Base-by-base conservation (phyloP, 306 rosid species). In the Rosa lucieae region DNA sequence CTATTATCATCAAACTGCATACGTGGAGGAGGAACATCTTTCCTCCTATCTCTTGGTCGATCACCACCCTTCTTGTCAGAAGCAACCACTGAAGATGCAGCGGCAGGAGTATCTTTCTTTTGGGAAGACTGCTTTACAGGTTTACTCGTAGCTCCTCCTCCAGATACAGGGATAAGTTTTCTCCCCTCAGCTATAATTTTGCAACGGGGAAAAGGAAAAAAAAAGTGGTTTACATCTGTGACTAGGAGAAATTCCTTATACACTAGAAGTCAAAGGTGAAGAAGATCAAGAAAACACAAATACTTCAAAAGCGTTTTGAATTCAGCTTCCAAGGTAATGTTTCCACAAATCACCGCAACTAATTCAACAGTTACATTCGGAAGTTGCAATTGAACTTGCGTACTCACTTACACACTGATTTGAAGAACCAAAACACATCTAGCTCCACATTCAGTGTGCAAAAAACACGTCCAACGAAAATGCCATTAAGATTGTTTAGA, bases 1-100 rank as follows among this genome's bases (percentile, higher is more conserved):
- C 10, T 85, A 81, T 85, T 86, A 79, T 89, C 96, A 78, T 92
- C 98, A 87, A 82, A 92, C 85, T 94, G 98, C 97, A 89, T 82
- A 37, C 89, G 92, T 1, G 94, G 97, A 86, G 88, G 83, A 86
- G 92, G 97, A 48, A 72, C 89, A 75, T 94, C 98, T n/a, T n/a
- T n/a, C n/a, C n/a, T n/a, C n/a, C n/a, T n/a, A 63, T 92, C 98
- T 15, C 73, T 75, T 21, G 82, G 71, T 66, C 87, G 90, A 80
- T 89, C 90, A 26, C 86, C 85, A 23, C 92, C 86, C 68, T 87
- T 94, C 87, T 86, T 94, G 23, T 90, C 93, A 70, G 82, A 68
- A 76, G 88, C 70, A 63, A 66, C 80, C 66, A 78, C 87, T 18
- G 91, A 77, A 75, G 88, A 56, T 10, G 73, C 74, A 81, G 79